Conservation (phyloP, 164 flowering plant species). For the Euptelea pleiosperma region DNA sequence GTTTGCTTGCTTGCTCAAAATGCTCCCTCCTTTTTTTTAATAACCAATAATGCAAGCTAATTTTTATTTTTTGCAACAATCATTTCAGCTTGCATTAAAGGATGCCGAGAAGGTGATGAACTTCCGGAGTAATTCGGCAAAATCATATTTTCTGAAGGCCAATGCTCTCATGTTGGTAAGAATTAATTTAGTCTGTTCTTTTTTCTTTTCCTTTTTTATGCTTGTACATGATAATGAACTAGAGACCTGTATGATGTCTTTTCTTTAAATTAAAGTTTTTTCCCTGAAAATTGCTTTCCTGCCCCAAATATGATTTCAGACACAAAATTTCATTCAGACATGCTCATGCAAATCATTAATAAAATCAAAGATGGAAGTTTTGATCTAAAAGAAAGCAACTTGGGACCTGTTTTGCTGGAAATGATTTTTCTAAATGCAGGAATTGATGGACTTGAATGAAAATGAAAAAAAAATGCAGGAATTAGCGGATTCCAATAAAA, state of each 20-base stretch:
- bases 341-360: too few relatives aligned
- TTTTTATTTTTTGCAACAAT: constrained; percentile 2
- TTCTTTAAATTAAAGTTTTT: background rate
- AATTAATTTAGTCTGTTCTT: background rate
- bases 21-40: background rate
- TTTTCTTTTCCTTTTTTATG: background rate
- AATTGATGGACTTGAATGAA: too few relatives aligned
- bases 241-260: background rate
- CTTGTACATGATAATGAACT: background rate
- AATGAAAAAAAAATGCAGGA: too few relatives aligned
- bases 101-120: constrained; percentile 83
- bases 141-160: constrained; percentile 68
- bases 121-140: constrained; percentile 44
- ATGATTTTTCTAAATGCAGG: too few relatives aligned
- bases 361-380: too few relatives aligned
- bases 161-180: constrained; percentile 77
- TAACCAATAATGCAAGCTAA: background rate
- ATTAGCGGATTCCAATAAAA: too few relatives aligned
- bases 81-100: constrained; percentile 81
- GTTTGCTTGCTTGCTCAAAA: constrained; percentile 6
- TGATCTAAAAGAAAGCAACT: too few relatives aligned
- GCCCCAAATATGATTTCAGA: too few relatives aligned
- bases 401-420: too few relatives aligned
- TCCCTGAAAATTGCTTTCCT: too few relatives aligned
- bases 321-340: too few relatives aligned